Evolutionary conservation across 495 filamentous ascomycete genomes (phyloP).

Genomic region (Hyaloscypha hepaticicola): DNA sequence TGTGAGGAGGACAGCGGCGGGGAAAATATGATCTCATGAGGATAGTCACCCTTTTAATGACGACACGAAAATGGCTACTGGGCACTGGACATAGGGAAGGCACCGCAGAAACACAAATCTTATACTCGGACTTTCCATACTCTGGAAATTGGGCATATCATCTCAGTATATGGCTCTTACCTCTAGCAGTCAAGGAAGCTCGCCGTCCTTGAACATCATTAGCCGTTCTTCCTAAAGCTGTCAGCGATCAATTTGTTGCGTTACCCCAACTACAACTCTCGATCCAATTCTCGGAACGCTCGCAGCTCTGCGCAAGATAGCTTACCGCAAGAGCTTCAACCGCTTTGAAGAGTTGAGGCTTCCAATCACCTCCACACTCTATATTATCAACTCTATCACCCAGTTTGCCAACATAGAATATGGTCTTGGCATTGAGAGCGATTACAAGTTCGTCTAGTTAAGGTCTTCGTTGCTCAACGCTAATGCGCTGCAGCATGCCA

Average conservation of each 20-base stretch:
- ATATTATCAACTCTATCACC: neutral
- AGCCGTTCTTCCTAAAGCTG: too few species aligned
- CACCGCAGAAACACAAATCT: too few species aligned
- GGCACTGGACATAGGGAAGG: neutral
- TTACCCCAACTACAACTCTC: too few species aligned
- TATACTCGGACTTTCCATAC: too few species aligned
- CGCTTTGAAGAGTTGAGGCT: neutral
- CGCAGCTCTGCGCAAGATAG: too few species aligned
- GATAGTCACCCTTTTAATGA: neutral
- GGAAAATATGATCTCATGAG: conserved; percentile 30
- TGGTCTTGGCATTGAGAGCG: neutral
- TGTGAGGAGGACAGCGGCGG: conserved; percentile 19
- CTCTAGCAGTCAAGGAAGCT: neutral
- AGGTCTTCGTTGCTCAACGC: neutral
- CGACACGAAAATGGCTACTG: neutral
- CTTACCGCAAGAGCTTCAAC: too few species aligned
- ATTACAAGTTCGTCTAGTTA: conserved; percentile 12
- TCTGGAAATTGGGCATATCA: too few species aligned
- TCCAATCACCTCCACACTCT: neutral
- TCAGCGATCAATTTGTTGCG: too few species aligned
- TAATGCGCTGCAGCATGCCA: conserved; percentile 13
- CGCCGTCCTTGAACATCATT: neutral
- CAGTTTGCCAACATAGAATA: neutral
- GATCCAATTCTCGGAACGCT: too few species aligned
- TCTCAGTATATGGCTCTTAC: too few species aligned